phyloP scores from a whole-genome alignment of 2,329 filamentous ascomycete species.

The Penicillium sp. region DNA sequence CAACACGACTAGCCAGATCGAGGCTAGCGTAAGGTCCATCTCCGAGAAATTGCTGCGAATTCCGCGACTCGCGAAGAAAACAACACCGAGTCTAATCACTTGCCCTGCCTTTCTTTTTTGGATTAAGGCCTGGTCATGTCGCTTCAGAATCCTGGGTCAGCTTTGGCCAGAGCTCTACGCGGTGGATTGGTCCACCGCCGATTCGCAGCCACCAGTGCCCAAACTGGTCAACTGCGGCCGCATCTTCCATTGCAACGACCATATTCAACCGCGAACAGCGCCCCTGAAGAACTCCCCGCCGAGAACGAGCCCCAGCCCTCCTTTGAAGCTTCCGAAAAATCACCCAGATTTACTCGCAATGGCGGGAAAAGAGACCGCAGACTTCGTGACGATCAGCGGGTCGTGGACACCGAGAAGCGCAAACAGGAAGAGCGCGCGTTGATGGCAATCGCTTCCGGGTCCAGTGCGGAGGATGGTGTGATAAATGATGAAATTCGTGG shows the following conservation, averaged over 20 bases:
- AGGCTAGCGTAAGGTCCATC: conserved; percentile 6
- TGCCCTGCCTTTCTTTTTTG: not conserved
- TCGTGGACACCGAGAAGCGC: not conserved
- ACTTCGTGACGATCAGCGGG: not conserved
- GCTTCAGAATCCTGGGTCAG: conserved; percentile 15
- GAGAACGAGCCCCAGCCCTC: conserved; percentile 1
- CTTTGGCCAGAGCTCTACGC: conserved; percentile 25
- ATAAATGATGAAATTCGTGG: conserved; percentile 4
- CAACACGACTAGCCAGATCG: conserved; percentile 10
- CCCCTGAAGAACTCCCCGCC: not conserved
- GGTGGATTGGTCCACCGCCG: conserved; percentile 16
- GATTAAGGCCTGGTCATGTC: conserved; percentile 15
- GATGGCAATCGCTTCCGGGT: conserved; percentile 14
- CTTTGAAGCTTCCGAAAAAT: not conserved
- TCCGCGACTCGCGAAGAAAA: conserved; percentile 4
- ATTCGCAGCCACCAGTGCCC: conserved; percentile 2
- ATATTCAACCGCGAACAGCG: conserved; percentile 1
- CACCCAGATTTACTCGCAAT: not conserved
- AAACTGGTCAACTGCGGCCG: not conserved
- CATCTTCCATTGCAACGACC: not conserved
- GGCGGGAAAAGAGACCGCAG: not conserved
- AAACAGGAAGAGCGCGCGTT: conserved; percentile 6
- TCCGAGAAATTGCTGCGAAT: conserved; percentile 18
- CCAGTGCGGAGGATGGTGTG: conserved; percentile 15
- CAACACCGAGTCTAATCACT: not conserved